Evolutionary conservation across 2,329 filamentous ascomycete species (phyloP).

Genomic region (Thielaviopsis musarum): DNA sequence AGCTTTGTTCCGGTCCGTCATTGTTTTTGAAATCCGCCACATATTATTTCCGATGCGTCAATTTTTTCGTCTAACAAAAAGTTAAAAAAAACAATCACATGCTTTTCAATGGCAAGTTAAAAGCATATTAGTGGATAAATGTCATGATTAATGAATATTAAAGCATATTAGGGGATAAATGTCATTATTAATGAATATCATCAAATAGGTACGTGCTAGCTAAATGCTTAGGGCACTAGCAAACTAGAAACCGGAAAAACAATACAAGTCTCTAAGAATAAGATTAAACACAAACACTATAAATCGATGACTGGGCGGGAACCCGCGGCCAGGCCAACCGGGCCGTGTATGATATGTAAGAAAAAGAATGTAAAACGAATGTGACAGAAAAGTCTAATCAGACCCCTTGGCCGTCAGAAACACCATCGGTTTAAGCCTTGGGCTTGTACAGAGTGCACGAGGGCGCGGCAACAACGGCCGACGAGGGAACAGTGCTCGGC

Average conservation of each 20-base stretch:
- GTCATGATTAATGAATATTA: too few species aligned
- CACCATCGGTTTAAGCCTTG: neutral
- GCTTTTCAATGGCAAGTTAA: too few species aligned
- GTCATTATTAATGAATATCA: neutral
- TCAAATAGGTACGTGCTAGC: neutral
- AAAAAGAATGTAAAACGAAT: neutral
- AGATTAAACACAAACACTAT: neutral
- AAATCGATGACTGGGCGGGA: neutral
- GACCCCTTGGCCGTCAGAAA: neutral
- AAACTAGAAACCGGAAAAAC: neutral
- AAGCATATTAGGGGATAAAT: too few species aligned
- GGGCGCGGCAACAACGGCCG: neutral
- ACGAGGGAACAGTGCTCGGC: neutral
- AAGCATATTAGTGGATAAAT: too few species aligned
- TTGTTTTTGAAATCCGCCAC: too few species aligned
- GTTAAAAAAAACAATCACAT: too few species aligned
- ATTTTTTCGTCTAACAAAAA: too few species aligned
- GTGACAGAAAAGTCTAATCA: neutral
- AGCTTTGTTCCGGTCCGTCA: too few species aligned
- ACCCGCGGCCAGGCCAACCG: neutral
- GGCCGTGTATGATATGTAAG: neutral
- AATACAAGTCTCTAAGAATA: neutral
- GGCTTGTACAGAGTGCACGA: constrained; percentile 4
- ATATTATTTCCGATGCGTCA: too few species aligned
- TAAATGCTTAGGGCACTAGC: neutral